Evolutionary conservation across 2,329 filamentous ascomycete species (phyloP), one percentile per base, ranked within the genome.

Genomic region (Dendrostoma leiphaemia): DNA sequence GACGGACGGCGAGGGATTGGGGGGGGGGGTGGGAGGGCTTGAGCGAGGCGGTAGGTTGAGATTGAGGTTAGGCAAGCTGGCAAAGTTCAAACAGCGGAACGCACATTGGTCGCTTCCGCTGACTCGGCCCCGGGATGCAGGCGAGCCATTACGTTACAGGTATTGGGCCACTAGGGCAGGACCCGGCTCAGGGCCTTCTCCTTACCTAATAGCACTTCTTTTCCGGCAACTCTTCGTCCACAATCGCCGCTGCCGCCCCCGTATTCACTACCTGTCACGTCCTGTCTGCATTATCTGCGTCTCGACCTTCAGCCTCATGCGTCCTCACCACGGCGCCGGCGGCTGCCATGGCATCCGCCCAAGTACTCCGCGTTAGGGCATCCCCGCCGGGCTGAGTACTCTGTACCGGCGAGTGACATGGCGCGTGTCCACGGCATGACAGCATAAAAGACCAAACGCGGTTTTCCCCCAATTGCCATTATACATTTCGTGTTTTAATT

Each of bases 121-220:
- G 68, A 67, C 67, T 69, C 66, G 65, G 63, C 65, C 59, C 65
- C 63, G 66, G 67, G 61, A 12, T 19, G 13, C 10, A 15, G 23
- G 4, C 43, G 15, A 34, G 44, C 69, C 66, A 76, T 78, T 78
- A 78, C 76, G 75, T 78, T 74, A 77, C 64, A 73, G 62, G 66
- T 71, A 70, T 69, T 69, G n/a, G n/a, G n/a, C n/a, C 66, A 61
- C 61, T 60, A 65, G 63, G 67, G 64, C 61, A 59, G 29, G 62
- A 56, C 57, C 56, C 60, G 59, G 51, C 55, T 57, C 23, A 44
- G 57, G 50, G 59, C 65, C 63, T 68, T 74, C 77, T 74, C 69
- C 75, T 77, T 74, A 76, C 71, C 73, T 78, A 78, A 78, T 78
- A 64, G 64, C 58, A 66, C 63, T 60, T 61, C 62, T 54, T 51